Percentiles rank a stretch among this genome's conserved stretches.
These are phyloP conservation scores for Saturnispora zaruensis DNA, from an alignment of 805 yeast genomes.

Conservation along the genomic window DNA sequence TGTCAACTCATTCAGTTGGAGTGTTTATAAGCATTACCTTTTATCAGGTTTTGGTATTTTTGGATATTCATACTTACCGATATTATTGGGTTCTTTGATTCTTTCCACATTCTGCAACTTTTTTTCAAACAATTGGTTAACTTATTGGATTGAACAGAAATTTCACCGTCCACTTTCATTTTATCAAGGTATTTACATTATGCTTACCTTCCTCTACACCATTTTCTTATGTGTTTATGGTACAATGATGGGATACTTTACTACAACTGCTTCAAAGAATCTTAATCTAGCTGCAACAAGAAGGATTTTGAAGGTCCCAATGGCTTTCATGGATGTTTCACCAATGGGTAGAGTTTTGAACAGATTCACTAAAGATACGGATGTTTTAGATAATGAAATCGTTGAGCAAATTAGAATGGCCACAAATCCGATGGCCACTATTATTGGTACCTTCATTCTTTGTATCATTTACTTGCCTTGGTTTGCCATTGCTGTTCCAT, in stretches of 20 bases:
- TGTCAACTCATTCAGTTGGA: constrained; percentile 41
- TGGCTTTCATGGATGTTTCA: constrained; percentile 75
- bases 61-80: constrained; percentile 26
- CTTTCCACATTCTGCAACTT: constrained; percentile 43
- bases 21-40: constrained; percentile 44
- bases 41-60: constrained; percentile 46
- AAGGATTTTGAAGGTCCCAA: constrained; percentile 64
- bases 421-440: constrained; percentile 42
- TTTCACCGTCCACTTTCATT: constrained; percentile 44
- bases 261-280: constrained; percentile 45
- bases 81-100: constrained; percentile 18
- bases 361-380: constrained; percentile 83
- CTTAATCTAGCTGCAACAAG: constrained; percentile 45
- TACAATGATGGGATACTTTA: constrained; percentile 38
- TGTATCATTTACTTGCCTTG: constrained; percentile 68
- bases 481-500: constrained; percentile 61
- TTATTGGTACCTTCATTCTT: constrained; percentile 55
- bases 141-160: constrained; percentile 65
- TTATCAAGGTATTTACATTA: constrained; percentile 68
- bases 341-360: constrained; percentile 84
- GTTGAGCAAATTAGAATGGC: constrained; percentile 61
- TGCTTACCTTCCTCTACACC: constrained; percentile 46
- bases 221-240: constrained; percentile 37
- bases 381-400: constrained; percentile 71
- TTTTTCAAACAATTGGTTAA: constrained; percentile 69